Evolutionary conservation across 257 asterid species (phyloP).

Genomic region (Penstemon davidsonii): DNA sequence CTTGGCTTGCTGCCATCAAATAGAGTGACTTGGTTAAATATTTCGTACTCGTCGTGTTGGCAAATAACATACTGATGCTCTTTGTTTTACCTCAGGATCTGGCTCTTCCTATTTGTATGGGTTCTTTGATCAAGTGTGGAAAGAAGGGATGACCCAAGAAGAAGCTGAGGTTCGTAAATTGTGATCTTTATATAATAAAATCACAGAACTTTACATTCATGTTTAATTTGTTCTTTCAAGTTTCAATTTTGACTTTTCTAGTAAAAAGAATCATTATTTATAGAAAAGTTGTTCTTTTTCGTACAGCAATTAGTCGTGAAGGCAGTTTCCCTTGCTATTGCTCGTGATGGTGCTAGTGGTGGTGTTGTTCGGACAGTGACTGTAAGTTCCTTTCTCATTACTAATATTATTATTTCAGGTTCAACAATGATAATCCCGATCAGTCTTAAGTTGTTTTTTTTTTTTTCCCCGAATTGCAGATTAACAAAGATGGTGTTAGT

Average conservation of each 20-base stretch:
- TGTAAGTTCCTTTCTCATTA: conserved; percentile 53
- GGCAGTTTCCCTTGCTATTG: conserved; percentile 99
- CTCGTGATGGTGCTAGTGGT: conserved; percentile 99
- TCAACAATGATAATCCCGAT: not conserved
- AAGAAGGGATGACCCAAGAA: conserved; percentile 75
- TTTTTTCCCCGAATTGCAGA: conserved; percentile 35
- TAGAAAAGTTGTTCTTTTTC: conserved; percentile 7
- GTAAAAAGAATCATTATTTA: no score
- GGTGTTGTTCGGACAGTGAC: conserved; percentile 96
- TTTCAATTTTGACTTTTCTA: not conserved
- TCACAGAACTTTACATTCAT: not conserved
- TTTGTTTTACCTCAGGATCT: conserved; percentile 52
- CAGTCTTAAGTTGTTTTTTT: not conserved
- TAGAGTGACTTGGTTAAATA: no score
- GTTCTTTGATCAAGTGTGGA: conserved; percentile 85
- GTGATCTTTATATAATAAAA: not conserved
- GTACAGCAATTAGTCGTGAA: conserved; percentile 77
- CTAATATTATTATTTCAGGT: not conserved
- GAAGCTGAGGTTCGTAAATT: conserved; percentile 79
- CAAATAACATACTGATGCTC: no score
- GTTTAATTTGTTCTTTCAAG: no score
- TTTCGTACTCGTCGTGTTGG: no score
- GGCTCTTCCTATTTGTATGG: conserved; percentile 82
- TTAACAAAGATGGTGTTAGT: conserved; percentile 60
- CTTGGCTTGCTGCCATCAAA: no score